phyloP scores from a whole-genome alignment of 257 asterid genomes.

The Mentha longifolia region DNA sequence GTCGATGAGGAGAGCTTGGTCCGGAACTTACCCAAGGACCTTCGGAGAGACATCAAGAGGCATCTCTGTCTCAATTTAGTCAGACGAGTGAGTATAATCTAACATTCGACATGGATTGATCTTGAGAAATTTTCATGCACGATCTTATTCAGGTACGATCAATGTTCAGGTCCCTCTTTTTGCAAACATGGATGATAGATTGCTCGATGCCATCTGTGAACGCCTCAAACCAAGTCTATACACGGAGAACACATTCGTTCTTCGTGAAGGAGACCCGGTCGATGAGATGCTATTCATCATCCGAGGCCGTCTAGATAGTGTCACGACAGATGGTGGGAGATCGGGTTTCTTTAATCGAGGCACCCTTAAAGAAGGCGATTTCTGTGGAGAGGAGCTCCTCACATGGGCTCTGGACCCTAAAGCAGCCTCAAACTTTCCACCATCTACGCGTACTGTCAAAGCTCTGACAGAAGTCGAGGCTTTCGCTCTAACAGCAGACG shows the following conservation, averaged over 20 bases:
- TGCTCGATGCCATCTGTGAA: constrained; percentile 95
- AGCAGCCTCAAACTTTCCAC: constrained; percentile 81
- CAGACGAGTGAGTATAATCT: constrained; percentile 61
- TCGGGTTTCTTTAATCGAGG: constrained; percentile 96
- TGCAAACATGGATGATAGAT: constrained; percentile 94
- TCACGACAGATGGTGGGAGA: constrained; percentile 97
- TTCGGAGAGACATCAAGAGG: constrained; percentile 87
- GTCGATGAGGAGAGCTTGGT: constrained; percentile 93
- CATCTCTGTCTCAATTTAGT: constrained; percentile 92
- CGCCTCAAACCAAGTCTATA: constrained; percentile 91
- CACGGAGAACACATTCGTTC: constrained; percentile 76
- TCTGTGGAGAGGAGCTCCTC: constrained; percentile 97
- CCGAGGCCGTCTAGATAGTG: constrained; percentile 93
- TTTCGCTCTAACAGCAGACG: constrained; percentile 89
- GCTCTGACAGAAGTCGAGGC: constrained; percentile 97
- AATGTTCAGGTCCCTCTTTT: constrained; percentile 85
- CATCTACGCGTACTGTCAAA: constrained; percentile 90
- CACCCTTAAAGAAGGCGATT: constrained; percentile 74
- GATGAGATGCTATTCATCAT: constrained; percentile 92
- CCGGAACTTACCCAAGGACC: constrained; percentile 85
- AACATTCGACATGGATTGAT: not conserved
- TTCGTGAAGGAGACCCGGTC: constrained; percentile 96
- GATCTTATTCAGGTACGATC: not conserved
- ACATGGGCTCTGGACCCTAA: constrained; percentile 98
- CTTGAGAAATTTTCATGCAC: not conserved